A percentile compares a stretch with the other conserved stretches of the same genome.
Evolutionary conservation across 2,329 filamentous ascomycete genomes (phyloP).

Genomic region (Amylocarpus encephaloides): DNA sequence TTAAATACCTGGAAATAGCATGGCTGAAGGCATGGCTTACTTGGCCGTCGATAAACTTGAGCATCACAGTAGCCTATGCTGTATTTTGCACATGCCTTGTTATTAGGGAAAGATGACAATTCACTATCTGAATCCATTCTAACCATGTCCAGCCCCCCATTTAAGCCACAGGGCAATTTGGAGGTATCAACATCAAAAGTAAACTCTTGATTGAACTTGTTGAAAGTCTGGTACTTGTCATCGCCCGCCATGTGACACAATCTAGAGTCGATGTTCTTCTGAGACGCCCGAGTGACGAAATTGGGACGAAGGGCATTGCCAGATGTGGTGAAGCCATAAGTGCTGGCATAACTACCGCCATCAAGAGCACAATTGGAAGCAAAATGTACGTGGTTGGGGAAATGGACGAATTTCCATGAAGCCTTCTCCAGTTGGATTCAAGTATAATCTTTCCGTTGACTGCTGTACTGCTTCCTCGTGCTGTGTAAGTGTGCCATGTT

Average conservation of each 20-base stretch:
- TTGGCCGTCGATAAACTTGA: slow-evolving; percentile 46
- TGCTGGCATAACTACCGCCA: slow-evolving; percentile 45
- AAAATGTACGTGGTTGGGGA: slow-evolving; percentile 38
- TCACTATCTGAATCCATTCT: slow-evolving; percentile 60
- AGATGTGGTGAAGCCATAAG: slow-evolving; percentile 49
- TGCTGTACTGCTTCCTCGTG: slow-evolving; percentile 40
- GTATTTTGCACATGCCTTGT: slow-evolving; percentile 52
- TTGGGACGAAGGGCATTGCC: slow-evolving; percentile 47
- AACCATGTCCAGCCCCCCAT: slow-evolving; percentile 63
- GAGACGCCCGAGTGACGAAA: slow-evolving; percentile 42
- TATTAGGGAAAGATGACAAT: slow-evolving; percentile 40
- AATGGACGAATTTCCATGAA: slow-evolving; percentile 43
- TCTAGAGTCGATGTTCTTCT: slow-evolving; percentile 44
- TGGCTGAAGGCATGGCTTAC: slow-evolving; percentile 25
- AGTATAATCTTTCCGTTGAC: slow-evolving; percentile 44
- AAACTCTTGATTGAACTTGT: slow-evolving; percentile 59
- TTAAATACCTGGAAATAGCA: background rate
- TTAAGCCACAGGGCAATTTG: slow-evolving; percentile 58
- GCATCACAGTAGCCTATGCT: slow-evolving; percentile 56
- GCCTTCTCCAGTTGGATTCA: slow-evolving; percentile 54
- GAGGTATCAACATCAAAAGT: slow-evolving; percentile 52
- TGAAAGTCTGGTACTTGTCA: slow-evolving; percentile 57
- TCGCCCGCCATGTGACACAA: slow-evolving; percentile 55
- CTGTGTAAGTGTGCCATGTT: slow-evolving; percentile 45
- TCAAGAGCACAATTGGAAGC: slow-evolving; percentile 47